Base-by-base conservation (phyloP, 1,139 yeast species). In the Magnusiomyces suaveolens region DNA sequence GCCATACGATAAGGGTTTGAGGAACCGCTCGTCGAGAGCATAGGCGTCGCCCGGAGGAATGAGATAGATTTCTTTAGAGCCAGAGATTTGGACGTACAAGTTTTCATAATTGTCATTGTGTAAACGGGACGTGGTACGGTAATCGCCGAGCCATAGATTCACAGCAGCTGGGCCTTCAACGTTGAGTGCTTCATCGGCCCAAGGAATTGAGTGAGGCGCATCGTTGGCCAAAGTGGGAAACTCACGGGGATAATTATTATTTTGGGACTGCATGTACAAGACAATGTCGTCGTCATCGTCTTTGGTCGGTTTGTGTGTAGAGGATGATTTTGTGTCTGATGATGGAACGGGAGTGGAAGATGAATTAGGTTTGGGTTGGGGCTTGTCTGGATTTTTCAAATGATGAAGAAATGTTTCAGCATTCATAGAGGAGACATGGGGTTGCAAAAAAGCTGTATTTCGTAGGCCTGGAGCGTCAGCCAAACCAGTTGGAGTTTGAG, bases 101-200 rank as follows among this genome's bases (percentile, higher is more conserved):
- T 72, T 72, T 56, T 72, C 75, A 56, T 68, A 72, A 50, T 70
- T 70, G 62, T 72, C 68, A 56, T 65, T 69, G 59, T 72, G 75
- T 21, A 72, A 63, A n/a, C 74, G 61, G 2, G 74, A 69, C 1
- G 66, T 63, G 25, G 73, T 69, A 12, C 63, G 57, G 14, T 55
- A 46, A 46, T 64, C 63, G 43, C 75, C 75, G n/a, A 72, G 65
- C 75, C 75, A 72, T 46, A 72, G 52, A 54, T 72, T 72, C 24
- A 69, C 67, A 1, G 75, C 73, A 26, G 66, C 68, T 1, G 72
- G 72, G 16, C 24, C 43, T 41, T 16, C 54, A 8, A 47, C 60
- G n/a, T 64, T 68, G n/a, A 68, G 56, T 0, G 65, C 69, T 14
- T 56, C 58, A 20, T 63, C 54, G 0, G 66, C 67, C 62, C 66